Evolutionary conservation across 129 eudicot species (phyloP), one percentile per base, ranked within the genome.

Genomic region (Cynara cardunculus): DNA sequence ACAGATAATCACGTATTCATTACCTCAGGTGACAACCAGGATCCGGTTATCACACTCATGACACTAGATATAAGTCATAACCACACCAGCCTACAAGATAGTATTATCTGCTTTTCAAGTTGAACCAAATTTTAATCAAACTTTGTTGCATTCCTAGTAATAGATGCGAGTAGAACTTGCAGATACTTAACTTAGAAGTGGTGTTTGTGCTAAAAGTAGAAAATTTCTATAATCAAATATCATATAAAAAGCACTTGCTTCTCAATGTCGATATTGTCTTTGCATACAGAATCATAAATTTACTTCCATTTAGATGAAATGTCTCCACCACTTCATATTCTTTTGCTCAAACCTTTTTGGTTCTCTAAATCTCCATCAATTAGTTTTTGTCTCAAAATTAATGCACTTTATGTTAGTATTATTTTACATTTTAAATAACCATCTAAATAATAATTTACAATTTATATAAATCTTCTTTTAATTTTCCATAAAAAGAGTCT

Each of bases 241-340:
- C 28, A 31, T 70, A 71, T 59, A 62, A 80, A 24, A 61, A 34
- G 11, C 73, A 72, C 78, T 32, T 80, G 25, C 26, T 80, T 34
- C 78, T 59, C 62, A 73, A 27, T 32, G 66, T 65, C 30, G 30
- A 81, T 37, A 81, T 73, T 35, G 71, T 59, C 62, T 73, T 74
- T 41, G 31, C 69, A 28, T 68, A 19, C 76, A 34, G 2, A 74
- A 19, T 65, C 79, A 64, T 73, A 41, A 65, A 41, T 44, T n/a
- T 25, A 72, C 25, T 62, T 64, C 16, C 65, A 64, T 69, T 32
- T 80, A 72, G 90, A 86, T 89, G 78, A 78, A 67, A 81, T 75
- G 88, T 86, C 89, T 86, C 82, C 74, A 82, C 88, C 88, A 81
- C 87, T 74, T 81, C 27, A 73, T 69, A 78, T 73, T 75, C 78